phyloP scores from a whole-genome alignment of 192 early-diverging fungal species.

The Linnemannia zychae region DNA sequence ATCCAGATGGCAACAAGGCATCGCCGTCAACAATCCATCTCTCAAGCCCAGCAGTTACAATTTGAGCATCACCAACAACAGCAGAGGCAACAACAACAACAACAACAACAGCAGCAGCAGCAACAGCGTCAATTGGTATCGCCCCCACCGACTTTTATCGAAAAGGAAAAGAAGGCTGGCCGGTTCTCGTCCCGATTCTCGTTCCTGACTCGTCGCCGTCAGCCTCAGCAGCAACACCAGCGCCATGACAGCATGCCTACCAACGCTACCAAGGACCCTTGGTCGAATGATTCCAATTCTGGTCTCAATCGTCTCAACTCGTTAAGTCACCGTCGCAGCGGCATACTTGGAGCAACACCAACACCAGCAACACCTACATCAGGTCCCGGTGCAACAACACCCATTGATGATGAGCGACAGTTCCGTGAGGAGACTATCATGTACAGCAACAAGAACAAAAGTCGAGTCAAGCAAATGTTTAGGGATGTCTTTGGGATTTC shows the following conservation, averaged over 20 bases:
- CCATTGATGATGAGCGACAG: background rate
- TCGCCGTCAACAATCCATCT: constrained; percentile 17
- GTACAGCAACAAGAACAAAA: constrained; percentile 12
- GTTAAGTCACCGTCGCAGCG: background rate
- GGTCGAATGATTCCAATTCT: background rate
- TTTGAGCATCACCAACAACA: constrained; percentile 11
- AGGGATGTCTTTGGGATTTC: constrained; percentile 37
- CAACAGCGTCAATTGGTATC: constrained; percentile 25
- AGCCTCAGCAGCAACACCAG: constrained; percentile 22
- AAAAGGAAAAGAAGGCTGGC: constrained; percentile 35
- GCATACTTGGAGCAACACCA: background rate
- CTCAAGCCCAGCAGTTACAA: constrained; percentile 12
- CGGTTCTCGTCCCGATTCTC: constrained; percentile 49
- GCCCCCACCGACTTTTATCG: constrained; percentile 24
- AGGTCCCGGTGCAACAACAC: constrained; percentile 2
- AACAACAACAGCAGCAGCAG: constrained; percentile 12
- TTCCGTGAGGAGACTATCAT: background rate
- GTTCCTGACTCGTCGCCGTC: constrained; percentile 51
- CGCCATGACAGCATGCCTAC: constrained; percentile 40
- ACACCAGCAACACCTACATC: background rate
- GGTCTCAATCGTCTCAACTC: constrained; percentile 4
- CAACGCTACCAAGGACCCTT: constrained; percentile 3
- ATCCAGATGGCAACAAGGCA: constrained; percentile 19
- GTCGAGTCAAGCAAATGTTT: constrained; percentile 34
- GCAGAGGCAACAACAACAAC: constrained; percentile 7